Evolutionary conservation across 176 grass and related monocot genomes (phyloP), one percentile per base, ranked within the genome.

Genomic region (Carex parvula): DNA sequence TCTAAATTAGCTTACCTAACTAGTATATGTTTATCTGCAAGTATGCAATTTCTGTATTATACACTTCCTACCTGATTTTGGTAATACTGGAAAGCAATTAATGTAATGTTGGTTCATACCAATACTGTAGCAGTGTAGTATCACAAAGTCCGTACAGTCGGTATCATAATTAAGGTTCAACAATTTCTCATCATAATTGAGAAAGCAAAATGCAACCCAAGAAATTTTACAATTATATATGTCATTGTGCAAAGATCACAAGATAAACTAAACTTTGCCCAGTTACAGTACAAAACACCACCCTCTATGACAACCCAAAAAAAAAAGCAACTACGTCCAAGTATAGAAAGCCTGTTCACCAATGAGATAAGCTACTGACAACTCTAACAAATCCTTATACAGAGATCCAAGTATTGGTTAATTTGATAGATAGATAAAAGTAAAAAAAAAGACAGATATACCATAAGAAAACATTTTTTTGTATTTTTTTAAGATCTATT

Each of bases 401-500:
- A n/a, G 14, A 56, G 14, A 78, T 29, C 48, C 73, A 78, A 57
- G 73, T 78, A 18, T 55, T 57, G 52, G 73, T 56, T 78, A 78
- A 78, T 77, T 32, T 77, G 50, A 77, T 55, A 50, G 70, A 73
- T 52, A 52, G 10, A 76, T 55, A 77, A 55, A 10, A 12, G 4
- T 39, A n/a, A n/a, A 39, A 39, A 11, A 68, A 68, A 46, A 78
- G 73, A 56, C 50, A 56, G 21, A 78, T 30, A 76, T 57, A 78
- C 14, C 73, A 33, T 78, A 56, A 55, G 2, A 42, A 71, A 78
- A 71, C 68, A 71, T 71, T 8, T 46, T 63, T 66, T 65, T 83
- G 44, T 22, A 64, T 39, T 52, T 20, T 30, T 32, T 77, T 57
- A 11, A 30, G 42, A 81, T 64, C 88, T 93, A 98, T 90, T 98